Evolutionary conservation across 2,329 filamentous ascomycete species (phyloP).

Genomic region (Aspergillus oerlinghausenensis): DNA sequence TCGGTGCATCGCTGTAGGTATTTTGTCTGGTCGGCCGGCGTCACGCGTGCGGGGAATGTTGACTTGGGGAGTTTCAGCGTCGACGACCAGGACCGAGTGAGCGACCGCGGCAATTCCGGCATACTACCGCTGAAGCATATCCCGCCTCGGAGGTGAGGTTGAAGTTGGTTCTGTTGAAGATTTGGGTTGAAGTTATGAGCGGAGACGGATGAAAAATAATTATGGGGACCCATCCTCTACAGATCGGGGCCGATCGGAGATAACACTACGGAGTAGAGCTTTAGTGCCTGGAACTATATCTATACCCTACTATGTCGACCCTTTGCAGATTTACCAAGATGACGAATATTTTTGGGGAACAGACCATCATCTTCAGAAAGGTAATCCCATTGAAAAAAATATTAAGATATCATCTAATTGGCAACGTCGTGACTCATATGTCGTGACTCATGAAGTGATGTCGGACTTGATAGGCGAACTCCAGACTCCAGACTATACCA

Average conservation of each 20-base stretch:
- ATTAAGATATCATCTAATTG: not conserved
- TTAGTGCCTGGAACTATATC: not conserved
- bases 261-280: too few species aligned
- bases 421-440: not conserved
- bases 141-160: conserved; percentile 5
- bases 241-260: not conserved
- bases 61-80: conserved; percentile 72
- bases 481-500: not conserved
- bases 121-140: conserved; percentile 33
- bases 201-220: not conserved
- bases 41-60: conserved; percentile 56
- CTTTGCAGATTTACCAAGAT: not conserved
- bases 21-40: conserved; percentile 43
- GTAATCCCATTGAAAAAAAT: not conserved
- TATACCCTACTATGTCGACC: not conserved
- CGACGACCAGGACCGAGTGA: conserved; percentile 60
- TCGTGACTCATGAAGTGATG: not conserved
- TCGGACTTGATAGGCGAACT: not conserved
- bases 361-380: not conserved
- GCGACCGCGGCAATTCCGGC: conserved; percentile 32
- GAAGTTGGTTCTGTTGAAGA: not conserved
- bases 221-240: not conserved
- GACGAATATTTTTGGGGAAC: not conserved
- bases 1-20: conserved; percentile 76
- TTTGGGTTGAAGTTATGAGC: not conserved